These are phyloP conservation scores for Flaveria robusta DNA, from an alignment of 129 eudicot genomes.

Conservation along the genomic window DNA sequence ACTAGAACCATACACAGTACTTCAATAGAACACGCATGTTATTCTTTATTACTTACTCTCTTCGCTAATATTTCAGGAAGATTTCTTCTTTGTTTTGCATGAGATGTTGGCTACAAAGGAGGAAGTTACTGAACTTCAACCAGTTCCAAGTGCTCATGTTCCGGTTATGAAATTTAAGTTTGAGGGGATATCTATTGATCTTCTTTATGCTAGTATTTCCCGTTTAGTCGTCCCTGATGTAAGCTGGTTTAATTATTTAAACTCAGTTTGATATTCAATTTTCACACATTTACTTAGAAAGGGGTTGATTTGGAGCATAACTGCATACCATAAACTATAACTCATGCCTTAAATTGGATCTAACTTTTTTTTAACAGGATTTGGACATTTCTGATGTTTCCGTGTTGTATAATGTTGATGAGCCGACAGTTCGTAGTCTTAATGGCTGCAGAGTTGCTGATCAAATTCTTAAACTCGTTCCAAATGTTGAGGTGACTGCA, in stretches of 20 bases:
- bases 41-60: neutral
- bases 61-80: slow-evolving; percentile 43
- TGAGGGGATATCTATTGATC: slow-evolving; percentile 90
- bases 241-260: slow-evolving; percentile 37
- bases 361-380: slow-evolving; percentile 50
- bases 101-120: slow-evolving; percentile 64
- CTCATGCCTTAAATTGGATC: neutral
- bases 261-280: neutral
- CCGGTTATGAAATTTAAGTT: slow-evolving; percentile 94
- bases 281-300: neutral
- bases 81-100: slow-evolving; percentile 74
- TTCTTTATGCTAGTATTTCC: slow-evolving; percentile 90
- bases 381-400: slow-evolving; percentile 81
- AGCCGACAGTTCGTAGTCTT: slow-evolving; percentile 86
- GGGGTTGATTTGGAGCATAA: neutral
- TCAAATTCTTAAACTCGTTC: slow-evolving; percentile 95
- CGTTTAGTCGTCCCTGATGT: slow-evolving; percentile 89
- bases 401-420: slow-evolving; percentile 76
- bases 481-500: slow-evolving; percentile 74
- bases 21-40: neutral
- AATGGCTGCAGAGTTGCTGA: slow-evolving; percentile 98
- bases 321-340: neutral
- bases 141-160: slow-evolving; percentile 95
- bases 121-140: slow-evolving; percentile 88
- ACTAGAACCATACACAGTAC: neutral